Evolutionary conservation across 2,329 filamentous ascomycete species (phyloP), one percentile per base, ranked within the genome.

Genomic region (Fusarium miscanthi): DNA sequence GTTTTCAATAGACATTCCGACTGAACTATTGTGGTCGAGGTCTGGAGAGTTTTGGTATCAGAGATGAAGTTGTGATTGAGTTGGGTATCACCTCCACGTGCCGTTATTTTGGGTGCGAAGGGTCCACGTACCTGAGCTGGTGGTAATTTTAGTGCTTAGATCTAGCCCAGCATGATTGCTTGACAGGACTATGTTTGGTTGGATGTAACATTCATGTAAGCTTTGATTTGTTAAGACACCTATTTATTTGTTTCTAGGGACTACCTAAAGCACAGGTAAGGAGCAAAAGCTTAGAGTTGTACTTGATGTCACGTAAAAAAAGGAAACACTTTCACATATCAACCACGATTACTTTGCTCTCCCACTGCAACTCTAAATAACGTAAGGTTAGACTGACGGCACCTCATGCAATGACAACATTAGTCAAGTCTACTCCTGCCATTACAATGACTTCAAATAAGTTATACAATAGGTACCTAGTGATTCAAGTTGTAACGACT

Each of bases 1-100:
- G 56, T 85, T 82, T 64, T 80, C 74, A 76, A 89, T 86, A 17
- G 83, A 83, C 80, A 83, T 83, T 48, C 31, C 66, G n/a, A n/a
- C 43, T 25, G 30, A 21, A 21, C 11, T 38, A 25, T 31, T 30
- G 21, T 42, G 38, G 6, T 62, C 25, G 30, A 17, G 27, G 46
- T 54, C 14, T 35, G 11, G 31, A 49, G 31, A 25, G 21, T 31
- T 45, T 46, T 46, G 27, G 31, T 41, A 51, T 58, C 21, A 52
- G 23, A 31, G 23, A 35, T 41, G 42, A 58, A 31, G 54, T 53
- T 37, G 54, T 61, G 53, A 59, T 42, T 67, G 41, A 57, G 69
- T 72, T 66, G 45, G 64, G 46, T 59, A 61, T 61, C 54, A 23
- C 13, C 51, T 51, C 45, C 64, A 68, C 56, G 48, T 68, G 63